These are phyloP conservation scores for Psilocybe tampanensis DNA, from an alignment of 768 basidiomycete genomes.

Conservation along the genomic window DNA sequence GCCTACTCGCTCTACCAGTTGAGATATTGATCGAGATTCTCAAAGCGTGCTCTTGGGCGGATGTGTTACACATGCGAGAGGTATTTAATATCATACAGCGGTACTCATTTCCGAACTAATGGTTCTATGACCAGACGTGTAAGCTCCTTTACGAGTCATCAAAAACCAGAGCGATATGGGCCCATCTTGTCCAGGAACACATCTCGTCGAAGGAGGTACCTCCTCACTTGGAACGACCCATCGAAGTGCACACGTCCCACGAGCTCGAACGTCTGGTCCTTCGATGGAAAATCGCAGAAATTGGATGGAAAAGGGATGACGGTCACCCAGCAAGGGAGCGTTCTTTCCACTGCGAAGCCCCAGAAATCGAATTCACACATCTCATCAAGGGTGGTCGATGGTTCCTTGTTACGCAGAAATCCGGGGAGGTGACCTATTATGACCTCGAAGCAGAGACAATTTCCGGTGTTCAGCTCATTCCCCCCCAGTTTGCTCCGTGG, in stretches of 20 bases:
- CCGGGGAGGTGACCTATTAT: conserved; percentile 1
- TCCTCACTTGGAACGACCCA: conserved; percentile 1
- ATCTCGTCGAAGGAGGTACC: not conserved
- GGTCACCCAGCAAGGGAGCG: not conserved
- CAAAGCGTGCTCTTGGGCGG: conserved; percentile 2
- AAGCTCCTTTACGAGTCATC: not conserved
- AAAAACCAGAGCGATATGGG: not conserved
- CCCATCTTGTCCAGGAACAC: not conserved
- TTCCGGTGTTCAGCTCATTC: not conserved
- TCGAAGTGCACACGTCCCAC: not conserved
- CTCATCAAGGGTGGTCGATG: conserved; percentile 8
- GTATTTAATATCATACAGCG: not conserved
- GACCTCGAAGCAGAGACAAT: conserved; percentile 1
- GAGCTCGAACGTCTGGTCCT: conserved; percentile 1
- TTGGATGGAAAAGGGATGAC: conserved; percentile 2
- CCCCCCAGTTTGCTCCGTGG: not conserved
- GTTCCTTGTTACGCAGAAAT: not conserved
- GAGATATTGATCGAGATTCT: conserved; percentile 2
- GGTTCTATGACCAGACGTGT: not conserved
- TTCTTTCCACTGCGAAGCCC: not conserved
- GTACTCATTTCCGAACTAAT: no score
- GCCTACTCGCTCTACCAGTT: not conserved
- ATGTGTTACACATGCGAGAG: not conserved
- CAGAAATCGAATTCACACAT: not conserved
- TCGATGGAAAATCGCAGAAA: not conserved